Evolutionary conservation across 108 stramenopile genomes (phyloP), one percentile per base, ranked within the genome.

Genomic region (Nitzschia sp.): DNA sequence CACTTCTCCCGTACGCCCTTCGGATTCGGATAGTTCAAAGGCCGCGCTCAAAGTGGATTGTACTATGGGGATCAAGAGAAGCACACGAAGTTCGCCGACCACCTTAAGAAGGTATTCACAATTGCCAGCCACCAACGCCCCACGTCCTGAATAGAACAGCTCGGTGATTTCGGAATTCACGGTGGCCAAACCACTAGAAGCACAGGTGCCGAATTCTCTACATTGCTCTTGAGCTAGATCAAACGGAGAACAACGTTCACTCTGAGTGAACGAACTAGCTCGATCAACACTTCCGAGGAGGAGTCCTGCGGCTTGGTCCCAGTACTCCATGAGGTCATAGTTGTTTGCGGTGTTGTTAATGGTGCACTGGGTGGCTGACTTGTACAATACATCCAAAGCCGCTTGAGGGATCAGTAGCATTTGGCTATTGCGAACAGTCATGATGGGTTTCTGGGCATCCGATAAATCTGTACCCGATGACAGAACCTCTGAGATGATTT

Each of bases 151-250:
- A 57, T 84, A 86, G n/a, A 87, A 57, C n/a, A 84, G 51, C 12
- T 63, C 54, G 0, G 76, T 50, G 5, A 87, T 66, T 20, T 55
- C 53, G 40, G 77, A 79, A 52, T 87, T 87, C 8, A 76, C 54
- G 25, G 65, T 34, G 14, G 86, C 73, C 38, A 41, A 20, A 6
- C 53, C 65, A n/a, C 34, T 26, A 8, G 26, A 34, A 20, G 58
- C 24, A 61, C 89, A 90, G 6, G 85, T 86, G 10, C 53, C 63
- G 60, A 87, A 90, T 24, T 83, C 76, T 12, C 56, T 60, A 62
- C 89, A 90, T 53, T 79, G 69, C n/a, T 79, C 51, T 22, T 83
- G 80, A 0, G 82, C 82, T n/a, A 90, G 64, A 56, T 71, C 81
- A 63, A 71, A 84, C 37, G 81, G 53, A 29, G 83, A 63, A 25